These are phyloP conservation scores for Colletotrichum graminicola DNA, from an alignment of 2,329 filamentous ascomycete species.

Conservation along the genomic window DNA sequence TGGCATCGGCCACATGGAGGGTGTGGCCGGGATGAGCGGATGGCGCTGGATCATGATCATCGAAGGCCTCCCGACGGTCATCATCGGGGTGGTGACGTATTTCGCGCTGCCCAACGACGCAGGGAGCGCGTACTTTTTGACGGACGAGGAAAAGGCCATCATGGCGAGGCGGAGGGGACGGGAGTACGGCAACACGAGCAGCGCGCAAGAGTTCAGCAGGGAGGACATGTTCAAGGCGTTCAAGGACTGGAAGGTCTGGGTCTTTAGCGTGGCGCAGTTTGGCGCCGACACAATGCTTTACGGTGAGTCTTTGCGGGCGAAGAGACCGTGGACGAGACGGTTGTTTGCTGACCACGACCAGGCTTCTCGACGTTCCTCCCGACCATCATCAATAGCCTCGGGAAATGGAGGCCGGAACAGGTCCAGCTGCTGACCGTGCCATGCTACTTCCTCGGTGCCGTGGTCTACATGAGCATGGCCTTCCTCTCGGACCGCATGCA, in stretches of 20 bases:
- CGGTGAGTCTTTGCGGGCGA: conserved; percentile 50
- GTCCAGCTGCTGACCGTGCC: conserved; percentile 75
- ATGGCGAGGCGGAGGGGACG: conserved; percentile 47
- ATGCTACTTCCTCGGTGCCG: conserved; percentile 74
- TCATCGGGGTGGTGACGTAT: conserved; percentile 64
- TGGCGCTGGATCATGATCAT: conserved; percentile 81
- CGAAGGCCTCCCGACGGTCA: conserved; percentile 60
- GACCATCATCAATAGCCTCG: conserved; percentile 72
- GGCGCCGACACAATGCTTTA: conserved; percentile 83
- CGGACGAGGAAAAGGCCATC: conserved; percentile 51
- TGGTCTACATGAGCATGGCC: conserved; percentile 75
- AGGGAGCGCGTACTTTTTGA: conserved; percentile 44
- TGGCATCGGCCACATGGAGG: conserved; percentile 80
- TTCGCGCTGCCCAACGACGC: conserved; percentile 68
- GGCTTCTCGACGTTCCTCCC: conserved; percentile 74
- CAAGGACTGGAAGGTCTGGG: conserved; percentile 81
- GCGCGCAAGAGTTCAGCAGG: conserved; percentile 62
- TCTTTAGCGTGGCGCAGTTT: conserved; percentile 78
- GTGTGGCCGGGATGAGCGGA: conserved; percentile 70
- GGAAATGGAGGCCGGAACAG: conserved; percentile 63
- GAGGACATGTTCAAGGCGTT: conserved; percentile 75
- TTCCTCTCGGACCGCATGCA: conserved; percentile 75
- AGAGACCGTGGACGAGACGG: no score
- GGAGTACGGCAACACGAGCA: conserved; percentile 62
- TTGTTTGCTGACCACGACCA: conserved; percentile 3